Base-by-base conservation (phyloP, 306 rosid genomes). In the Leucaena leucocephala region DNA sequence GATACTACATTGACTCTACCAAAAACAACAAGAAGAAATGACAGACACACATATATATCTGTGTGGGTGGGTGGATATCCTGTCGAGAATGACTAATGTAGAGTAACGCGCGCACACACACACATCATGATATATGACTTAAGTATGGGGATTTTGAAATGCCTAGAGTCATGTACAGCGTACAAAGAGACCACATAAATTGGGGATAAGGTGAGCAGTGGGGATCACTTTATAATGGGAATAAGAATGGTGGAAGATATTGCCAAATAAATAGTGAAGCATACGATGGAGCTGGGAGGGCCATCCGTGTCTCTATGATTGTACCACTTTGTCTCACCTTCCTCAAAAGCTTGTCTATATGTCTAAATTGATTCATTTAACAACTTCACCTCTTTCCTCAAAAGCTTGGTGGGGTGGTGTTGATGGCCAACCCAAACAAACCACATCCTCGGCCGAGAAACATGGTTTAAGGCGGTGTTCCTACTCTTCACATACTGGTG, bases 251-350 rank as follows among this genome's bases (percentile, higher is more conserved):
- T n/a, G 1, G 7, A 66, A 40, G 35, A 66, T 66, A 17, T 66
- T 17, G 44, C 7, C 27, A 40, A 10, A 9, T 15, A 17, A 40
- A 38, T 34, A n/a, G 16, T 39, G 50, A 10, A 40, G 46, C 44
- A 16, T 16, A 3, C 6, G 0, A 6, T 15, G 16, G 69, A 16
- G 33, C 16, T 8, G 48, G 71, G 71, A 39, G 48, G 71, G 15
- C 49, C 71, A 66, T 39, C 49, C 33, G 2, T 67, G 72, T 67
- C 36, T 19, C 72, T 19, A 19, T 42, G 8, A 67, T 65, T 42
- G 72, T 67, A 67, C 72, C n/a, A 35, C 71, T 8, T n/a, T 66
- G 34, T 66, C 71, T 66, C 13, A 9, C 44, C 27, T 64, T 64
- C 44, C 2, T 64, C 22, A 36, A 35, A 64, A 64, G 44, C 5